Conservation (phyloP, 139 green algal genomes). For the Closterium sp. region DNA sequence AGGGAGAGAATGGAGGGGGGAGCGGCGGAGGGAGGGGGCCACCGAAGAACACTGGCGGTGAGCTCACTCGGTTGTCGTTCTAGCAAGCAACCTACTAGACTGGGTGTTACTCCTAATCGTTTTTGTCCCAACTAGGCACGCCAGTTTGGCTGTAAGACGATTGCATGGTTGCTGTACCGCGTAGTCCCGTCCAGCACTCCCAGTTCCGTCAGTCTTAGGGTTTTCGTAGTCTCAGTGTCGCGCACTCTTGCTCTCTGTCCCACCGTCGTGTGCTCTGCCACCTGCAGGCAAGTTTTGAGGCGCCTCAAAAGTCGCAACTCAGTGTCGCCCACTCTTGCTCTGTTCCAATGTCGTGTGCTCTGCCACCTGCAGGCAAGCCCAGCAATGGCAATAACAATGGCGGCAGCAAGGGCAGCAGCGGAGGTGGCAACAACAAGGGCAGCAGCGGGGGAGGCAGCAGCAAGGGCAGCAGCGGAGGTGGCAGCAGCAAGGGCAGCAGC, state of each 20-base stretch:
- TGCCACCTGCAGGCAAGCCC: neutral
- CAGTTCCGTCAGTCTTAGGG: no score
- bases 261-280: no score
- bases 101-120: no score
- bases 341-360: neutral
- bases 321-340: neutral
- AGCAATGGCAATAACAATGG: neutral
- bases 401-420: neutral
- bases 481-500: neutral
- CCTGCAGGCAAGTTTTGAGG: no score
- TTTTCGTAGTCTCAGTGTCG: no score
- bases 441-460: neutral
- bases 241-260: no score
- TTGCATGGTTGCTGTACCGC: no score
- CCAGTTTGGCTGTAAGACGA: no score
- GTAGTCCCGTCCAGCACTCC: no score
- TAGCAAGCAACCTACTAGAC: no score
- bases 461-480: neutral
- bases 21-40: neutral
- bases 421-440: neutral
- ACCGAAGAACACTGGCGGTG: neutral
- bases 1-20: neutral
- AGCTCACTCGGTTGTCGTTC: neutral
- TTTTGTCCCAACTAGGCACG: no score
- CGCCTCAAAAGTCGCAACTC: no score